Base-by-base conservation (phyloP, 352 stramenopile genomes). In the Globisporangium radiosum region DNA sequence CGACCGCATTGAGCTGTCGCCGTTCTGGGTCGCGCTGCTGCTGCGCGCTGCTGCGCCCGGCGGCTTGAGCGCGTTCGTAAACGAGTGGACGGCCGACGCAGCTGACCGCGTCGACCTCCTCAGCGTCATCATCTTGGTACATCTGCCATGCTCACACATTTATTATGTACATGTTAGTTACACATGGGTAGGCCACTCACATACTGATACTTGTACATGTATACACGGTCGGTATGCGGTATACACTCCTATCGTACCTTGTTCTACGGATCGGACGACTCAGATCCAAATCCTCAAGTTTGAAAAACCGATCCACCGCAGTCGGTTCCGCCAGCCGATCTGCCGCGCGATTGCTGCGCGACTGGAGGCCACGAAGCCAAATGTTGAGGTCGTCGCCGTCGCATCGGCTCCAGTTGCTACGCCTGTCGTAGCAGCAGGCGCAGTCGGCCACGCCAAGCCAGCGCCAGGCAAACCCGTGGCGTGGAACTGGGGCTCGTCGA, bases 281-380 rank as follows among this genome's bases (percentile, higher is more conserved):
- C 25, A 76, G 71, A 3, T 71, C 36, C 66, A 81, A 57, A 50
- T 74, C 63, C 60, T 73, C 15, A 90, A 80, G 50, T 60, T 88
- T 47, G 76, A 88, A 33, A 88, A 85, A 57, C 51, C 73, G 42
- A 80, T 88, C 33, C 72, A 84, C 55, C 75, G 76, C 9, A 76
- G 59, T 62, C 72, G 82, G 13, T 92, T 78, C 51, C 72, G 74
- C 9, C 70, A 81, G 43, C 64, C 71, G 5, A 55, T 83, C 15
- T 64, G 78, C 25, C 66, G 63, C 19, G 57, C 57, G 4, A 66
- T 83, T 6, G 64, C 66, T 0, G 47, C 43, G 10, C 64, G 69
- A 17, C 47, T 48, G 25, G 59, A 59, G 9, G 56, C 37, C 37
- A 52, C 51, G 37, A 54, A 47, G 37, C 7, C 44, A 38, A 33